Conservation (phyloP, 352 stramenopile species). For the Peronosclerospora sorghi region DNA sequence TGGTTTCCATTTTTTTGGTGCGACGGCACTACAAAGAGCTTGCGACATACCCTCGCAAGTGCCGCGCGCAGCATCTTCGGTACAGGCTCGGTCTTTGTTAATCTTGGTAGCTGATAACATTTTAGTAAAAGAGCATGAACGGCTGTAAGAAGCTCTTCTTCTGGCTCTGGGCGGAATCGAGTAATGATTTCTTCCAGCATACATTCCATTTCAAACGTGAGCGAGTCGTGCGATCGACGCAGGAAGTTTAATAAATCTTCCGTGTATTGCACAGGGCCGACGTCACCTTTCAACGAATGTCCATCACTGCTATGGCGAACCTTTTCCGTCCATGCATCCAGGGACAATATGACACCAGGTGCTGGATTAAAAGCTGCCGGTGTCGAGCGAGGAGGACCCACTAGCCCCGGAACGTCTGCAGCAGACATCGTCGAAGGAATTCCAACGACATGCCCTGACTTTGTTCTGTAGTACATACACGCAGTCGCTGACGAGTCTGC, state of each 20-base stretch:
- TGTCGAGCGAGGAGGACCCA: conserved; percentile 47
- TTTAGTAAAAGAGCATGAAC: conserved; percentile 93
- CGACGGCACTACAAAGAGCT: conserved; percentile 82
- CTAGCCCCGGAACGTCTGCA: conserved; percentile 57
- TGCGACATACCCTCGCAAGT: conserved; percentile 86
- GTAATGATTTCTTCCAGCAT: conserved; percentile 99
- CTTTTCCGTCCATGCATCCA: conserved; percentile 66
- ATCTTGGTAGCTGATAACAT: conserved; percentile 81
- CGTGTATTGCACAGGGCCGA: conserved; percentile 83
- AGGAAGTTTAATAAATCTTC: conserved; percentile 93
- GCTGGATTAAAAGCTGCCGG: conserved; percentile 62
- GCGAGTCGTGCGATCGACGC: conserved; percentile 77
- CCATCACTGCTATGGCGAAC: conserved; percentile 23
- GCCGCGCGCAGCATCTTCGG: conserved; percentile 85
- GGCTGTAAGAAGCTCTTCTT: conserved; percentile 95
- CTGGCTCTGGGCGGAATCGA: conserved; percentile 92
- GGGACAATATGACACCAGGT: conserved; percentile 44
- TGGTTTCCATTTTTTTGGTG: conserved; percentile 86
- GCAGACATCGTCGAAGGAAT: conserved; percentile 47
- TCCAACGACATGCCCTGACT: conserved; percentile 66
- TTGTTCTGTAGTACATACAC: conserved; percentile 67
- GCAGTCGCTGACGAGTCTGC: conserved; percentile 11
- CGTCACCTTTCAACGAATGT: conserved; percentile 41
- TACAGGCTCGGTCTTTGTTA: conserved; percentile 68
- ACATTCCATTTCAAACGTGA: conserved; percentile 93